Evolutionary conservation across 495 filamentous ascomycete genomes (phyloP), one percentile per base, ranked within the genome.

Genomic region (Xylaria longipes): DNA sequence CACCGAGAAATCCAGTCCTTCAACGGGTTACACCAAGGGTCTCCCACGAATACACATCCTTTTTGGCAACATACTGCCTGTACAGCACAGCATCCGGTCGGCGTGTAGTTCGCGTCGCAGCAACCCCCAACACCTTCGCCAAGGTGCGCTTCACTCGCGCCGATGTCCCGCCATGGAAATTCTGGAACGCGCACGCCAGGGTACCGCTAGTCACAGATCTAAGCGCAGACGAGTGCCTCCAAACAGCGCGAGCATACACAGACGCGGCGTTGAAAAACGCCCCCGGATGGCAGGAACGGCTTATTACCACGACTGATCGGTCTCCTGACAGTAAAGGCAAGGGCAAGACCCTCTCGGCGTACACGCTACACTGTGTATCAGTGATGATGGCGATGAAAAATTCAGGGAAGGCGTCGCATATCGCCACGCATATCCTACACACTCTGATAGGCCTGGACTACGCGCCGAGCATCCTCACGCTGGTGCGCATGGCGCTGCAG

Each of bases 141-240:
- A 20, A 67, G 9, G 50, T 56, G 29, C 54, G 37, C 9, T 78
- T 83, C 64, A 54, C 72, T 1, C 14, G 48, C n/a, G 57, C 62
- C 39, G 77, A 82, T 20, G 37, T 80, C 9, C 81, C 82, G 8
- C 67, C 62, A 1, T 43, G 74, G 3, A 35, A 61, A 22, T 76
- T 79, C 60, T 83, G 78, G 80, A 48, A 57, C 2, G 12, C 35
- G 1, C 27, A 61, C 14, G 58, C 43, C 25, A 3, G 12, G 17
- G 37, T 31, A 1, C 65, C 63, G 9, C 45, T 71, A 0, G 70
- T 76, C 54, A 58, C 65, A 4, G 73, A 76, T 46, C 67, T 82
- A 7, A 74, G 72, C 12, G 57, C 78, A 1, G 62, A 74, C 3
- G 72, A 71, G 17, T 78, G 74, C 64, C 33, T 65, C 35, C 64